Evolutionary conservation across 176 grass and related monocot genomes (phyloP).

Genomic region (Carex myosuroides): DNA sequence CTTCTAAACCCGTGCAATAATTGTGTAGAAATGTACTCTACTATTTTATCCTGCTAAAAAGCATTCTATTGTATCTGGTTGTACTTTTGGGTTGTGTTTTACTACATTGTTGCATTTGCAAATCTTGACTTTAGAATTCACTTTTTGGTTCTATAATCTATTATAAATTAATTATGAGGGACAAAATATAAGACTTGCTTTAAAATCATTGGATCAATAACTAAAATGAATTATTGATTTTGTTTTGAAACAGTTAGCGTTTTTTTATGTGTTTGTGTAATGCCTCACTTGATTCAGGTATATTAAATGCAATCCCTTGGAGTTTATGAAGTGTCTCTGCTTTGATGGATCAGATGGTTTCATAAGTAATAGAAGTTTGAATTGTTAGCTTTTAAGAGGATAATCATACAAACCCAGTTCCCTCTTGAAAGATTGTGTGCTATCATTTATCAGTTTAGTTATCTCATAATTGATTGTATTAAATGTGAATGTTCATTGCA

Average conservation of each 20-base stretch:
- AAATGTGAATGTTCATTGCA: not conserved
- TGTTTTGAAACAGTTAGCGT: not conserved
- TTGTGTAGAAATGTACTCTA: not conserved
- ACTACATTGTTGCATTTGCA: not conserved
- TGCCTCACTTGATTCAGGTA: slow-evolving; percentile 17
- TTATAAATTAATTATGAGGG: not conserved
- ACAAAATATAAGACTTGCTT: not conserved
- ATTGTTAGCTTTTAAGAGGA: not conserved
- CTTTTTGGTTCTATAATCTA: not conserved
- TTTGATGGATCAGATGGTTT: slow-evolving; percentile 19
- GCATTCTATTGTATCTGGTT: not conserved
- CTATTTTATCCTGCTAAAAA: not conserved
- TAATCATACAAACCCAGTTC: not conserved
- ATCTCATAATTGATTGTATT: slow-evolving; percentile 12
- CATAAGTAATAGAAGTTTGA: slow-evolving; percentile 5
- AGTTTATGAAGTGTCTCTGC: slow-evolving; percentile 17
- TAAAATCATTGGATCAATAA: not conserved
- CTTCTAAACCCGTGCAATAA: not conserved
- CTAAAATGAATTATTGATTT: not conserved
- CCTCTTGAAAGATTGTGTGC: not conserved
- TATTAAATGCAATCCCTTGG: slow-evolving; percentile 21
- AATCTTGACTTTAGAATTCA: not conserved
- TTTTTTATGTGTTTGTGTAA: not conserved
- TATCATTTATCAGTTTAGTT: not conserved
- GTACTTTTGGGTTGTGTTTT: not conserved